A percentile compares a stretch with the other conserved stretches of the same genome.
Evolutionary conservation across 805 yeast species (phyloP).

Genomic region (Candida glaebosa): DNA sequence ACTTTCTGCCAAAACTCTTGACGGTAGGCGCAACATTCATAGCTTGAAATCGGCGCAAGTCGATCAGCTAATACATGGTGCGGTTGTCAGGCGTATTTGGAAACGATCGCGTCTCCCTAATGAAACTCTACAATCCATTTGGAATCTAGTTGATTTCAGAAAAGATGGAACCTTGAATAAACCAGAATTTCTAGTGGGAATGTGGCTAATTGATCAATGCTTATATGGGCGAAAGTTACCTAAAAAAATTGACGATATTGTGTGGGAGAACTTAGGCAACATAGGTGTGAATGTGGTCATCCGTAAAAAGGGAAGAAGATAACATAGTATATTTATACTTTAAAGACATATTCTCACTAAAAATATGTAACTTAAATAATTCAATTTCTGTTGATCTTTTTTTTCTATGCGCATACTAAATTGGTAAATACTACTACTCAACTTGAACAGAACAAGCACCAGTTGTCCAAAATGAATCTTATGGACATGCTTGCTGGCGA

Average conservation of each 20-base stretch:
- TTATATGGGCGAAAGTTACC: slow-evolving; percentile 92
- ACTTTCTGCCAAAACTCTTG: slow-evolving; percentile 26
- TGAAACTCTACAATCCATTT: slow-evolving; percentile 54
- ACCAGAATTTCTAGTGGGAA: slow-evolving; percentile 88
- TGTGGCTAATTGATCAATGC: slow-evolving; percentile 97
- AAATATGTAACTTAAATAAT: no score
- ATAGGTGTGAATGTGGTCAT: slow-evolving; percentile 39
- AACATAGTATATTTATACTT: background rate
- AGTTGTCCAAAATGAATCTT: slow-evolving; percentile 28
- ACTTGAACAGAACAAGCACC: background rate
- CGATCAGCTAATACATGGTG: slow-evolving; percentile 46
- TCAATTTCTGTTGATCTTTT: background rate
- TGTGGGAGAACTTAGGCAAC: slow-evolving; percentile 77
- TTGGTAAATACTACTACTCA: background rate
- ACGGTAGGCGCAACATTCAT: slow-evolving; percentile 27
- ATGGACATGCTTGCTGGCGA: slow-evolving; percentile 38
- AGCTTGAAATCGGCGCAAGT: slow-evolving; percentile 23
- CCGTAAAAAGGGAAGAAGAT: slow-evolving; percentile 28
- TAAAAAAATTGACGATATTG: slow-evolving; percentile 53
- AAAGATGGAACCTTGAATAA: slow-evolving; percentile 74
- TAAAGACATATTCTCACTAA: no score
- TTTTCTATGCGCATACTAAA: background rate
- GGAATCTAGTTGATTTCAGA: slow-evolving; percentile 67
- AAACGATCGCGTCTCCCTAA: slow-evolving; percentile 66
- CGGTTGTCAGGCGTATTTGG: slow-evolving; percentile 80